Evolutionary conservation across 495 filamentous ascomycete genomes (phyloP).

Genomic region (Penicillium mononematosum): DNA sequence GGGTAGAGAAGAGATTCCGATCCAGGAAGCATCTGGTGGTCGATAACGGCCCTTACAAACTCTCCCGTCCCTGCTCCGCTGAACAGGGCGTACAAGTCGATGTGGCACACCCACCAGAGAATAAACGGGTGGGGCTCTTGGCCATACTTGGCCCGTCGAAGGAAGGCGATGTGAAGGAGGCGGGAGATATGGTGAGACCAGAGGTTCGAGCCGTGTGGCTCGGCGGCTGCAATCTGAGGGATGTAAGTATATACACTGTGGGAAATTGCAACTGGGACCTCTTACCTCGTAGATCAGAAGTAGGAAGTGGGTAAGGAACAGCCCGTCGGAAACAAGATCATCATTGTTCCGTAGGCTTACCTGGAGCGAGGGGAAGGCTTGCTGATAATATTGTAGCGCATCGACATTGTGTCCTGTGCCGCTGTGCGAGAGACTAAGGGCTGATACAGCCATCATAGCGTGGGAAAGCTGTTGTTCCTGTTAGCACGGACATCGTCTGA

Average conservation of each 20-base stretch:
- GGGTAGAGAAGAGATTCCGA: constrained; percentile 37
- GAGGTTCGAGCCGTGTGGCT: constrained; percentile 46
- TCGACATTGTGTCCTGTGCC: constrained; percentile 45
- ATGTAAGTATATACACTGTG: constrained; percentile 8
- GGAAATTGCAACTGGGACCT: neutral
- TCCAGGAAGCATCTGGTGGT: constrained; percentile 50
- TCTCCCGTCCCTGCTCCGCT: constrained; percentile 53
- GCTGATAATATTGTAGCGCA: constrained; percentile 56
- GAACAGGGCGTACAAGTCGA: constrained; percentile 57
- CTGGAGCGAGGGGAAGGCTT: constrained; percentile 51
- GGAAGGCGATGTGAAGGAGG: constrained; percentile 50
- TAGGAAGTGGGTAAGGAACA: constrained; percentile 60
- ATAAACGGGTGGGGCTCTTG: constrained; percentile 52
- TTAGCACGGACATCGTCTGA: constrained; percentile 12
- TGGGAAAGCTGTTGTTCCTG: constrained; percentile 48
- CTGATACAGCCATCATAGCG: constrained; percentile 61
- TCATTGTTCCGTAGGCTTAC: constrained; percentile 43
- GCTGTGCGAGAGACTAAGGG: constrained; percentile 53
- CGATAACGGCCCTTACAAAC: constrained; percentile 48
- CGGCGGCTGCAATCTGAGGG: constrained; percentile 46
- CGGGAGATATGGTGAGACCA: constrained; percentile 58
- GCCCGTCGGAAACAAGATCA: constrained; percentile 56
- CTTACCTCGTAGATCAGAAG: constrained; percentile 59
- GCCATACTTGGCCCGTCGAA: constrained; percentile 45
- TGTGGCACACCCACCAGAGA: constrained; percentile 55